Evolutionary conservation across 139 green algal species (phyloP).

Genomic region (Auxenochlorella pyrenoidosa): DNA sequence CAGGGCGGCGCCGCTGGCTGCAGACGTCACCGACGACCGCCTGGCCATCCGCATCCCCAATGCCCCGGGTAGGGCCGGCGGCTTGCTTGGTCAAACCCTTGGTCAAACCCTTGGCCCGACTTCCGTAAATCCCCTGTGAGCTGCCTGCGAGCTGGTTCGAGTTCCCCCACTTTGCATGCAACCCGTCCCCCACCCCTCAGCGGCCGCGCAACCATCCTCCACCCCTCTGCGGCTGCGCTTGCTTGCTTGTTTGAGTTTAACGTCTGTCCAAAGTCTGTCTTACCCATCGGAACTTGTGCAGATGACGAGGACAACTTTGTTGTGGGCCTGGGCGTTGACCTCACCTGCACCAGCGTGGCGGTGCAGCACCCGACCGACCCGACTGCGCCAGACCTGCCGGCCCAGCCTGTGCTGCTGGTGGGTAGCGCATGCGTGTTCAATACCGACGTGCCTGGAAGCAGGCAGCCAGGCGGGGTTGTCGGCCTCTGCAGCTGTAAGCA

Average conservation of each 20-base stretch:
- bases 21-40: slow-evolving; percentile 58
- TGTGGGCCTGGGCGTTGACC: slow-evolving; percentile 58
- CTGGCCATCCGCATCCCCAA: slow-evolving; percentile 65
- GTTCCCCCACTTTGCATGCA: too few relatives aligned
- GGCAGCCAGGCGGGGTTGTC: too few relatives aligned
- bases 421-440: neutral
- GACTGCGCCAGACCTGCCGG: slow-evolving; percentile 43
- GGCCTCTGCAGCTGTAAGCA: too few relatives aligned
- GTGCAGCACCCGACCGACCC: slow-evolving; percentile 55
- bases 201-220: too few relatives aligned
- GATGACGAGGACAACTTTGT: slow-evolving; percentile 69
- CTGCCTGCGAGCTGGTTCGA: too few relatives aligned
- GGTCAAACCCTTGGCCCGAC: too few relatives aligned
- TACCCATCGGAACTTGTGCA: neutral
- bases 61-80: slow-evolving; percentile 13
- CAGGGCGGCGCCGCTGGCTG: neutral
- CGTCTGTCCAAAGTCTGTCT: too few relatives aligned
- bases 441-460: too few relatives aligned
- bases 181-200: too few relatives aligned
- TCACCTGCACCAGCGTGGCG: slow-evolving; percentile 6
- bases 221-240: too few relatives aligned
- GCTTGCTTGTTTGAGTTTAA: neutral
- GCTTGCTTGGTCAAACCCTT: neutral
- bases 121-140: too few relatives aligned
- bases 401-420: slow-evolving; percentile 56